Percentiles rank a stretch among this genome's conserved stretches.
phyloP scores from a whole-genome alignment of 805 yeast genomes.

The Myxozyma nipponensis region DNA sequence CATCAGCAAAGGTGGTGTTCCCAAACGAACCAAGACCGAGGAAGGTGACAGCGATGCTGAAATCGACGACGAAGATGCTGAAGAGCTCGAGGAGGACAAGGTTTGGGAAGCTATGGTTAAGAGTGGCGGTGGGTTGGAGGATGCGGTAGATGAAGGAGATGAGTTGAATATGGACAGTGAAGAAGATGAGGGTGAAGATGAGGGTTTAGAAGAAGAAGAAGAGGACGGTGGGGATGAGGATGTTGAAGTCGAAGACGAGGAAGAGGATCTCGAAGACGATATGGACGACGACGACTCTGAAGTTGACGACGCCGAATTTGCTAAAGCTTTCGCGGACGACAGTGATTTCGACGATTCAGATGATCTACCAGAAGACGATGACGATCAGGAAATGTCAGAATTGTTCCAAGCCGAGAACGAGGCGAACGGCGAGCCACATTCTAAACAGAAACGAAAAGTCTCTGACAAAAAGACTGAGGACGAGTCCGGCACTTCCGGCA shows the following conservation, averaged over 20 bases:
- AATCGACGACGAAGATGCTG: slow-evolving; percentile 38
- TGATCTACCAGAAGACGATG: slow-evolving; percentile 39
- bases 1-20: slow-evolving; percentile 34
- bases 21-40: slow-evolving; percentile 26
- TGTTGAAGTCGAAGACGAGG: slow-evolving; percentile 31
- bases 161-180: slow-evolving; percentile 48
- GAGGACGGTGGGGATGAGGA: slow-evolving; percentile 46
- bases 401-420: slow-evolving; percentile 30
- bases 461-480: slow-evolving; percentile 32
- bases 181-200: slow-evolving; percentile 54
- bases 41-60: slow-evolving; percentile 34
- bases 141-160: slow-evolving; percentile 59
- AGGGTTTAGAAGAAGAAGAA: slow-evolving; percentile 77
- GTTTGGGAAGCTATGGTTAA: slow-evolving; percentile 78
- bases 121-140: slow-evolving; percentile 50
- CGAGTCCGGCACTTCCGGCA: slow-evolving; percentile 30
- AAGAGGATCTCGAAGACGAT: slow-evolving; percentile 17
- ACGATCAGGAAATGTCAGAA: slow-evolving; percentile 28
- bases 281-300: slow-evolving; percentile 28
- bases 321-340: slow-evolving; percentile 39
- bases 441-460: slow-evolving; percentile 10
- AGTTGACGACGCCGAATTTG: slow-evolving; percentile 32
- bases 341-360: slow-evolving; percentile 37
- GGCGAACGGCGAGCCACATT: slow-evolving; percentile 10
- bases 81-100: slow-evolving; percentile 56